Evolutionary conservation across 768 basidiomycete species (phyloP).

Genomic region (Basidioascus undulatus): DNA sequence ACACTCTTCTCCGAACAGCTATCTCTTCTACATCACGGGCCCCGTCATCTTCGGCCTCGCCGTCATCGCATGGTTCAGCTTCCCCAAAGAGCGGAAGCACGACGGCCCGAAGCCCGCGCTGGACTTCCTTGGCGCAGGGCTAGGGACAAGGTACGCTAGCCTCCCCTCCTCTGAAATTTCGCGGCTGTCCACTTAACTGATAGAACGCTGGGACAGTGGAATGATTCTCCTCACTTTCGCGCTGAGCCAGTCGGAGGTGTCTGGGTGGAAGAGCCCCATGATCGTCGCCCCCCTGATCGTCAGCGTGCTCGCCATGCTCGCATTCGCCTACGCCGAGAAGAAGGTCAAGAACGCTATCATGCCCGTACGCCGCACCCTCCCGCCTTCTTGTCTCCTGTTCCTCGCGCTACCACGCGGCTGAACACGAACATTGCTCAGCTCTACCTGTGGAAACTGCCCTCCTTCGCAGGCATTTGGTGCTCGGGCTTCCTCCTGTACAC

Average conservation of each 20-base stretch:
- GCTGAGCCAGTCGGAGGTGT: conserved; percentile 3
- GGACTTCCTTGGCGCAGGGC: conserved; percentile 7
- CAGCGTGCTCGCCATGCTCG: conserved; percentile 3
- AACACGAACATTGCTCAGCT: no score
- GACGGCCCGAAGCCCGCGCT: conserved; percentile 1
- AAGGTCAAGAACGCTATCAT: conserved; percentile 9
- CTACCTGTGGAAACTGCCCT: conserved; percentile 3
- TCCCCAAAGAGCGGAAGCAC: conserved; percentile 1
- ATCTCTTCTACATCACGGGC: conserved; percentile 3
- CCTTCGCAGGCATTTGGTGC: conserved; percentile 8
- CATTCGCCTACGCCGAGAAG: conserved; percentile 6
- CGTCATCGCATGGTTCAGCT: conserved; percentile 1
- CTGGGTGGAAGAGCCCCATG: not conserved
- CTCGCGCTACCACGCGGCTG: no score
- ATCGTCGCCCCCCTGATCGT: conserved; percentile 6
- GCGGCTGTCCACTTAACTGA: no score
- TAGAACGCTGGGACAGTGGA: conserved; percentile 1
- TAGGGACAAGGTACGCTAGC: conserved; percentile 5
- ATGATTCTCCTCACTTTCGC: no score
- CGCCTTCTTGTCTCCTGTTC: no score
- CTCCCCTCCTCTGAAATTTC: conserved; percentile 8
- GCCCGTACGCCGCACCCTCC: no score
- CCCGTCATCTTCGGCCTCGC: conserved; percentile 1
- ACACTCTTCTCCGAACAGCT: not conserved
- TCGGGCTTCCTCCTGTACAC: conserved; percentile 8